These are phyloP conservation scores for Umbilicus rupestris DNA, from an alignment of 164 flowering plant genomes.

Conservation along the genomic window DNA sequence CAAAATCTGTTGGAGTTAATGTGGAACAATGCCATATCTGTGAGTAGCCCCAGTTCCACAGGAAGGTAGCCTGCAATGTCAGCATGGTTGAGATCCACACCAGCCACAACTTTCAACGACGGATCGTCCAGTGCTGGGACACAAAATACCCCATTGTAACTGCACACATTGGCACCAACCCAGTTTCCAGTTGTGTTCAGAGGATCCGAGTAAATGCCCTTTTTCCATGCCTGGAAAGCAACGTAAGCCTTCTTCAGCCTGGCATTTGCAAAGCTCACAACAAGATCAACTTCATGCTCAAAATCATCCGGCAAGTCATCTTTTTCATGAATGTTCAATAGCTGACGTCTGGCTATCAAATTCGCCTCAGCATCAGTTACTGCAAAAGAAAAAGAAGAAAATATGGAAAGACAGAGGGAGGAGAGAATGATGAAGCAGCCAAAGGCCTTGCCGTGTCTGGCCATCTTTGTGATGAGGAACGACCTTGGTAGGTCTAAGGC, in stretches of 20 bases:
- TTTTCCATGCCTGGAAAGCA: constrained; percentile 64
- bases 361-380: constrained; percentile 36
- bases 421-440: constrained; percentile 25
- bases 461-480: constrained; percentile 10
- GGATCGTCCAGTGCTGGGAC: constrained; percentile 48
- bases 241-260: constrained; percentile 47
- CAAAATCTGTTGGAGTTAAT: constrained; percentile 67
- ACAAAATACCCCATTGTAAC: constrained; percentile 59
- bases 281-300: constrained; percentile 24
- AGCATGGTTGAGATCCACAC: constrained; percentile 55
- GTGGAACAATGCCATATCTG: constrained; percentile 59
- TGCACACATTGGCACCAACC: constrained; percentile 58
- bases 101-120: constrained; percentile 45
- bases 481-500: constrained; percentile 41
- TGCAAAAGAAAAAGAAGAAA: constrained; percentile 17
- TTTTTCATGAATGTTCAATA: constrained; percentile 19
- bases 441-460: constrained; percentile 5
- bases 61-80: constrained; percentile 75
- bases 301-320: constrained; percentile 26
- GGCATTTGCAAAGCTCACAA: constrained; percentile 24
- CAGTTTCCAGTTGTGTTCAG: constrained; percentile 43
- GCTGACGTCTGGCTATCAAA: constrained; percentile 38
- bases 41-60: constrained; percentile 51
- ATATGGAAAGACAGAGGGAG: constrained; percentile 20
- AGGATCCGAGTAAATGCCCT: constrained; percentile 66